phyloP scores from a whole-genome alignment of 805 yeast species.

The Monosporozyma unispora region DNA sequence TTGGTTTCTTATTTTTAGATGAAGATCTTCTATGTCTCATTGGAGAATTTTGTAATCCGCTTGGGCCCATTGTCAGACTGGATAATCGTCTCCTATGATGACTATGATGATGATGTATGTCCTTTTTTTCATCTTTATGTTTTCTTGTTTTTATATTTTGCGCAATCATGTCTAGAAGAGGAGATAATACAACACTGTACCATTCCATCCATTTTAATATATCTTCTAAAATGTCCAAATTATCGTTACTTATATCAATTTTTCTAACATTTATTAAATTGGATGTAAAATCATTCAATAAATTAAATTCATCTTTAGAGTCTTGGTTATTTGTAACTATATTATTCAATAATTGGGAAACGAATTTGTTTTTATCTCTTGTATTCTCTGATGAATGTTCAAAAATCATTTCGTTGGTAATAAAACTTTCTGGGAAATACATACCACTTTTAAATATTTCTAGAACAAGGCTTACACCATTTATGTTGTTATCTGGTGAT shows the following conservation, averaged over 20 bases:
- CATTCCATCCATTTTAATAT: slow-evolving; percentile 26
- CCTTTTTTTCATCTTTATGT: background rate
- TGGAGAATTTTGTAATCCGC: background rate
- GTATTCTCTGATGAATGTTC: background rate
- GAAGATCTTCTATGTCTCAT: slow-evolving; percentile 24
- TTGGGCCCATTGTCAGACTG: background rate
- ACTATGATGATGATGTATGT: background rate
- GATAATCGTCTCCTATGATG: background rate
- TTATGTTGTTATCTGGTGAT: slow-evolving; percentile 18
- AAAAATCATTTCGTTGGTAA: background rate
- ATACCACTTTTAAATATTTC: slow-evolving; percentile 11
- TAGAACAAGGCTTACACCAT: slow-evolving; percentile 23
- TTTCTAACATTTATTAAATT: slow-evolving; percentile 16
- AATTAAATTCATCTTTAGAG: slow-evolving; percentile 8
- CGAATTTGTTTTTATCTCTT: background rate
- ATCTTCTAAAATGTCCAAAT: slow-evolving; percentile 20
- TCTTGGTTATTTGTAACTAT: background rate
- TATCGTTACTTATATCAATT: slow-evolving; percentile 27
- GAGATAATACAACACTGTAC: slow-evolving; percentile 16
- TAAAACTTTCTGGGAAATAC: slow-evolving; percentile 17
- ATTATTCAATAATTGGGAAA: background rate
- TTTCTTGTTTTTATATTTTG: background rate
- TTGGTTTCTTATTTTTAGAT: slow-evolving; percentile 22
- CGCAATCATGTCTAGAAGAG: background rate
- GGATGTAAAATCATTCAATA: slow-evolving; percentile 26